Percentiles rank a stretch among this genome's conserved stretches.
Conservation (phyloP, 352 stramenopile species). For the Phytophthora idaei region DNA sequence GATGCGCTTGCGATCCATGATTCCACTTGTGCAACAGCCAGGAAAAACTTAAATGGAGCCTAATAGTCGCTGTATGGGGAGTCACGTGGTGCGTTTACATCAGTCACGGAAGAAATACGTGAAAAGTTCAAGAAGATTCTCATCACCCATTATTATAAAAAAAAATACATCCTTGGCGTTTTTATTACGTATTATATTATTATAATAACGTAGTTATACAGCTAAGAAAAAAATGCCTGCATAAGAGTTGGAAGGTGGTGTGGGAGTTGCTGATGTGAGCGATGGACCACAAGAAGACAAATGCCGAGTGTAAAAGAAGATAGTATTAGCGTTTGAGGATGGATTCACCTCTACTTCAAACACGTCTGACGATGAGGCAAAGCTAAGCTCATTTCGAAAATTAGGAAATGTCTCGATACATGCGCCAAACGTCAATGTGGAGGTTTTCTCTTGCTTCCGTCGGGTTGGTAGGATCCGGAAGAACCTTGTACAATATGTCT, state of each 20-base stretch:
- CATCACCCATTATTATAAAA: neutral
- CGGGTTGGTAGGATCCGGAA: neutral
- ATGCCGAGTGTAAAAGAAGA: too few species aligned
- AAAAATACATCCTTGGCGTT: too few species aligned
- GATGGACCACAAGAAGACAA: too few species aligned
- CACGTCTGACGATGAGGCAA: too few species aligned
- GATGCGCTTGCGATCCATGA: slow-evolving; percentile 10
- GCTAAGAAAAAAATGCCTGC: too few species aligned
- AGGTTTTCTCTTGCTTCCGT: neutral
- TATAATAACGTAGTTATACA: too few species aligned
- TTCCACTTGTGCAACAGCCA: neutral
- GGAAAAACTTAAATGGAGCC: neutral
- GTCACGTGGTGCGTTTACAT: neutral
- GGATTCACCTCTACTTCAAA: too few species aligned
- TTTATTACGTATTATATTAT: too few species aligned
- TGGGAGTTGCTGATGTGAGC: too few species aligned
- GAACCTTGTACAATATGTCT: neutral
- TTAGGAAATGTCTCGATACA: neutral
- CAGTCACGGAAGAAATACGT: neutral
- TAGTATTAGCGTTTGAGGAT: too few species aligned
- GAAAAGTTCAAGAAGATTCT: neutral
- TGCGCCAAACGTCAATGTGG: neutral
- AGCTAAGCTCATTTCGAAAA: neutral
- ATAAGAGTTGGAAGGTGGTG: too few species aligned
- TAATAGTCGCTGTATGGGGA: too few species aligned